Conservation (phyloP, 805 yeast species). For the Tetrapisispora pingtungensis region DNA sequence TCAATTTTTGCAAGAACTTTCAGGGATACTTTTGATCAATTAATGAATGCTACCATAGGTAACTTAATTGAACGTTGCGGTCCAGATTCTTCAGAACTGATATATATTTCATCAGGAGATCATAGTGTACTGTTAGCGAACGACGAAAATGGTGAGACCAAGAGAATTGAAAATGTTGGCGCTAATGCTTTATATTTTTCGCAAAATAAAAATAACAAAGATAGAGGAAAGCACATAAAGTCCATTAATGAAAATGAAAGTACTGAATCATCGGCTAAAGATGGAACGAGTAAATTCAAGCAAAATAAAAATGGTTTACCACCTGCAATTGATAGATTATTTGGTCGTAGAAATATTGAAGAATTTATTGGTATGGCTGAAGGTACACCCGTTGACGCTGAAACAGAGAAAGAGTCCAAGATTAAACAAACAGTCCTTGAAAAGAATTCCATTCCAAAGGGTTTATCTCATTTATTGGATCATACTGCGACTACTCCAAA, state of each 20-base stretch:
- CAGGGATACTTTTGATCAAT: constrained; percentile 58
- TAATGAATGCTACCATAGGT: constrained; percentile 55
- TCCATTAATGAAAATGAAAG: not conserved
- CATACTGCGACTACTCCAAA: not conserved
- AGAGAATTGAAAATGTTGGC: constrained; percentile 3
- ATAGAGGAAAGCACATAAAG: not conserved
- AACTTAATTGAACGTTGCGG: constrained; percentile 55
- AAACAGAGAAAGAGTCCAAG: constrained; percentile 40
- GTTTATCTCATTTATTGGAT: constrained; percentile 37
- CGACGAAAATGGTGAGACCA: constrained; percentile 3
- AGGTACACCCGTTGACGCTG: constrained; percentile 30
- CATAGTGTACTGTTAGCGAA: constrained; percentile 1
- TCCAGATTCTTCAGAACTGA: constrained; percentile 48
- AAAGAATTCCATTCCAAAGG: constrained; percentile 44
- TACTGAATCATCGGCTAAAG: not conserved
- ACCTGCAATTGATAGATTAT: constrained; percentile 46
- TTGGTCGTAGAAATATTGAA: constrained; percentile 23
- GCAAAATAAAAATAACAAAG: not conserved
- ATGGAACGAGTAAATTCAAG: not conserved
- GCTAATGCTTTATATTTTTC: not conserved
- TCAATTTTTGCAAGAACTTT: constrained; percentile 51
- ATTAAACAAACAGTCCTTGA: constrained; percentile 43
- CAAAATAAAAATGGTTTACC: constrained; percentile 42
- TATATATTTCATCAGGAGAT: constrained; percentile 24
- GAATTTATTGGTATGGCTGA: constrained; percentile 31